Evolutionary conservation across 2,329 filamentous ascomycete genomes (phyloP).

Genomic region (Epichloe hybrida): DNA sequence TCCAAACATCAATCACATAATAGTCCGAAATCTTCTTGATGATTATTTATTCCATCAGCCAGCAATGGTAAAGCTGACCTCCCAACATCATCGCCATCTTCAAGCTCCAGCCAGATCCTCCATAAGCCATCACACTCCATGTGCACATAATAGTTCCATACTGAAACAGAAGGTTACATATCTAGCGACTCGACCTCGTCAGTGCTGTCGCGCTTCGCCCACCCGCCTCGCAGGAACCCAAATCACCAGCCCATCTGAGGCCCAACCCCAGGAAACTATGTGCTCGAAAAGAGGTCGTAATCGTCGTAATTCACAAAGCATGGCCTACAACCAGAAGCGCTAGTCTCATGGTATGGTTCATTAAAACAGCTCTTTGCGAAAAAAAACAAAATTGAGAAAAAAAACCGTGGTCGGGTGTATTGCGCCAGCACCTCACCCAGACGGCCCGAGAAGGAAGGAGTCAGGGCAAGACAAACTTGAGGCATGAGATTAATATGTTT

Average conservation of each 20-base stretch:
- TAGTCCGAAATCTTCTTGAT: too few relatives aligned
- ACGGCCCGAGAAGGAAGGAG: background rate
- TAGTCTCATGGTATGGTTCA: conserved; percentile 4
- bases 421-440: conserved; percentile 6
- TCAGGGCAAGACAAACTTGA: background rate
- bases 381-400: background rate
- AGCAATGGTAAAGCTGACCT: too few relatives aligned
- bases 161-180: too few relatives aligned
- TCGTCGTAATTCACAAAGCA: conserved; percentile 4
- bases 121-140: too few relatives aligned
- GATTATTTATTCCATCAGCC: too few relatives aligned
- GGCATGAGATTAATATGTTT: conserved; percentile 31
- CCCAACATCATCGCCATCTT: too few relatives aligned
- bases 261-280: conserved; percentile 1
- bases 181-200: too few relatives aligned
- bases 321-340: background rate
- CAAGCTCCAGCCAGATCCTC: too few relatives aligned
- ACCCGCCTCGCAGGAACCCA: too few relatives aligned
- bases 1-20: too few relatives aligned
- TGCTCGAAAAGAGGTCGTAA: conserved; percentile 4
- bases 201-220: too few relatives aligned
- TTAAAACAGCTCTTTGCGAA: conserved; percentile 1
- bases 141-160: too few relatives aligned
- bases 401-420: conserved; percentile 2
- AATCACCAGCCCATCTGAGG: background rate